phyloP scores from a whole-genome alignment of 2,329 filamentous ascomycete genomes.

The Colletotrichum viniferum region DNA sequence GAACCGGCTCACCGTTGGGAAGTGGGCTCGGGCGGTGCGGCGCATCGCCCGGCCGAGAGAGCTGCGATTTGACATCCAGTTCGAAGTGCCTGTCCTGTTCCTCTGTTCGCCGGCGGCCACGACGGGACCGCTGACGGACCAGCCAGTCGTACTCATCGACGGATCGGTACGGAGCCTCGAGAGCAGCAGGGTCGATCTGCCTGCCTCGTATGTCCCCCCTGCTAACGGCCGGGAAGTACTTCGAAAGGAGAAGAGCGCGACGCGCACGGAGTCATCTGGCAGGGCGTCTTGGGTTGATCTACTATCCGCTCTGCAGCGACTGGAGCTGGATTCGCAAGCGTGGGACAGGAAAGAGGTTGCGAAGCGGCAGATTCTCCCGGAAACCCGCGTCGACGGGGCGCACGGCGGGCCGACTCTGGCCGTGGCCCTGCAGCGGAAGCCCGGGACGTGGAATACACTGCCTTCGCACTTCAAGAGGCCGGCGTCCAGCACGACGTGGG shows the following conservation, averaged over 20 bases:
- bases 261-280: too few species aligned
- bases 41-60: not conserved
- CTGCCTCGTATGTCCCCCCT: too few species aligned
- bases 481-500: constrained; percentile 57
- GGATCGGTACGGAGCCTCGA: not conserved
- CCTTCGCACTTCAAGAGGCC: constrained; percentile 48
- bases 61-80: not conserved
- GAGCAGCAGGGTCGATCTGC: not conserved
- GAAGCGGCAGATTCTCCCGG: not conserved
- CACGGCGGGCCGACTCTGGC: constrained; percentile 37
- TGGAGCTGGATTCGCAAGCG: not conserved
- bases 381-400: not conserved
- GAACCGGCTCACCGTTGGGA: not conserved
- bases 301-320: not conserved
- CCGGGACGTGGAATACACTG: constrained; percentile 55
- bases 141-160: not conserved
- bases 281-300: not conserved
- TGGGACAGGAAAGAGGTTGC: not conserved
- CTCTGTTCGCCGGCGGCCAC: not conserved
- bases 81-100: not conserved
- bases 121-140: not conserved
- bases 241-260: too few species aligned
- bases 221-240: too few species aligned
- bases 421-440: constrained; percentile 49
- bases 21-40: not conserved